Percentiles rank a stretch among this genome's conserved stretches.
These are phyloP conservation scores for Fusarium sp. DNA, from an alignment of 2,329 filamentous ascomycete species.

Conservation along the genomic window DNA sequence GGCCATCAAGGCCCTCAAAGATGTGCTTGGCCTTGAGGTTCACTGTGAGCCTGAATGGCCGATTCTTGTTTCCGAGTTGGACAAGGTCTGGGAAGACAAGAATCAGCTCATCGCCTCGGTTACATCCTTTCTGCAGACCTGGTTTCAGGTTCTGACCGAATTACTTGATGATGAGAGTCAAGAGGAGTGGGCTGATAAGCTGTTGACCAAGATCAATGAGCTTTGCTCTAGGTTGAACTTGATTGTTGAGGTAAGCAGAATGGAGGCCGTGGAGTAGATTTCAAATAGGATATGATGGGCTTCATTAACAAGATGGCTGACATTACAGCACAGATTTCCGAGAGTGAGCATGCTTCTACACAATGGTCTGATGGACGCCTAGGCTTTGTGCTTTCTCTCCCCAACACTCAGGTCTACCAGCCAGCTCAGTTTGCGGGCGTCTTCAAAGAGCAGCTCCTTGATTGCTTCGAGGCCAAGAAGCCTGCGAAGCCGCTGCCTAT, in stretches of 20 bases:
- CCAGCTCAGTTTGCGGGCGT: slow-evolving; percentile 48
- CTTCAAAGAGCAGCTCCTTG: slow-evolving; percentile 50
- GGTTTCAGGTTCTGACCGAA: slow-evolving; percentile 51
- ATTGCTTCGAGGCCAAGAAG: slow-evolving; percentile 48
- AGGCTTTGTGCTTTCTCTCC: slow-evolving; percentile 54
- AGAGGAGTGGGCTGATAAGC: slow-evolving; percentile 54
- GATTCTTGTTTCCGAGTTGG: slow-evolving; percentile 52
- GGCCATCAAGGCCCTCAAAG: slow-evolving; percentile 45
- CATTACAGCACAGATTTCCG: slow-evolving; percentile 24
- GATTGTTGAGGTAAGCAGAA: slow-evolving; percentile 48
- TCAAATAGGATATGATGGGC: neutral
- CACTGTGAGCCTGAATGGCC: slow-evolving; percentile 56
- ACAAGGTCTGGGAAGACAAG: slow-evolving; percentile 53
- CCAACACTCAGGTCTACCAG: slow-evolving; percentile 45
- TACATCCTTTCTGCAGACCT: slow-evolving; percentile 52
- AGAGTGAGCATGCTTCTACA: slow-evolving; percentile 45
- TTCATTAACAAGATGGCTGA: neutral
- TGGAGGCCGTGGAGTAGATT: neutral
- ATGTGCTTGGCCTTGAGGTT: slow-evolving; percentile 53
- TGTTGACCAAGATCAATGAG: slow-evolving; percentile 51
- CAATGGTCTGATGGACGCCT: slow-evolving; percentile 50
- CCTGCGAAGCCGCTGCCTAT: slow-evolving; percentile 17
- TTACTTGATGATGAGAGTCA: slow-evolving; percentile 55
- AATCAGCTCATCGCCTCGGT: slow-evolving; percentile 47
- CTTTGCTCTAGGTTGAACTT: slow-evolving; percentile 45